These are phyloP conservation scores for Astrothelium macrocarpum DNA, from an alignment of 495 filamentous ascomycete species.

Conservation along the genomic window DNA sequence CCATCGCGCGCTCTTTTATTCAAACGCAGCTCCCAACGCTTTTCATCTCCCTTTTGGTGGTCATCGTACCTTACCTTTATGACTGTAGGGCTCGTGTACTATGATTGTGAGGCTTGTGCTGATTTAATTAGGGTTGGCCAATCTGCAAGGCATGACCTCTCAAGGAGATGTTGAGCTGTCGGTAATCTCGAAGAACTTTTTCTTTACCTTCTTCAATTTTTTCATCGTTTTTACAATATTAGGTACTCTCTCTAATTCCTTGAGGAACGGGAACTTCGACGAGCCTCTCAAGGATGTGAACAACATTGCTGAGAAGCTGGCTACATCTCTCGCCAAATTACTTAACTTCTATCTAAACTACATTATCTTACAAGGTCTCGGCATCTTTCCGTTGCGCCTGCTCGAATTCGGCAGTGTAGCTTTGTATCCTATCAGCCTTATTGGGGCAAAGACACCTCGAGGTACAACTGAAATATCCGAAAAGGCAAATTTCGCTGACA, in stretches of 20 bases:
- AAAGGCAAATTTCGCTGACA: neutral
- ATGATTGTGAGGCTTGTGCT: neutral
- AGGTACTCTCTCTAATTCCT: constrained; percentile 64
- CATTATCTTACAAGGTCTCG: constrained; percentile 85
- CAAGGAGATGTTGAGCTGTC: constrained; percentile 92
- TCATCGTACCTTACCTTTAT: constrained; percentile 88
- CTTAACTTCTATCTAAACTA: constrained; percentile 87
- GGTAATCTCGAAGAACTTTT: constrained; percentile 95
- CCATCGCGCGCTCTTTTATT: constrained; percentile 63
- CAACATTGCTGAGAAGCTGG: constrained; percentile 65
- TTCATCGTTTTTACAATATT: constrained; percentile 92
- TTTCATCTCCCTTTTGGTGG: constrained; percentile 72
- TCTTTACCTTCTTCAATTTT: constrained; percentile 98
- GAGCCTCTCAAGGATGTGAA: constrained; percentile 68
- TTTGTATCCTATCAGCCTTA: constrained; percentile 70
- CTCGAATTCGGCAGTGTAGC: constrained; percentile 80
- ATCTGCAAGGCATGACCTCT: constrained; percentile 86
- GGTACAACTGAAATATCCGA: constrained; percentile 25
- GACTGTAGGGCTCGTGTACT: constrained; percentile 49
- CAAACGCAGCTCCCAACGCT: constrained; percentile 81
- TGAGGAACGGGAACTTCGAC: constrained; percentile 60
- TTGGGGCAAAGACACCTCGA: constrained; percentile 78
- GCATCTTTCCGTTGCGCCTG: constrained; percentile 85
- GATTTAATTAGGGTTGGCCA: constrained; percentile 52
- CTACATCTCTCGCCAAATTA: constrained; percentile 60